Evolutionary conservation across 2,329 filamentous ascomycete species (phyloP), one percentile per base, ranked within the genome.

Genomic region (Alternaria arborescens): DNA sequence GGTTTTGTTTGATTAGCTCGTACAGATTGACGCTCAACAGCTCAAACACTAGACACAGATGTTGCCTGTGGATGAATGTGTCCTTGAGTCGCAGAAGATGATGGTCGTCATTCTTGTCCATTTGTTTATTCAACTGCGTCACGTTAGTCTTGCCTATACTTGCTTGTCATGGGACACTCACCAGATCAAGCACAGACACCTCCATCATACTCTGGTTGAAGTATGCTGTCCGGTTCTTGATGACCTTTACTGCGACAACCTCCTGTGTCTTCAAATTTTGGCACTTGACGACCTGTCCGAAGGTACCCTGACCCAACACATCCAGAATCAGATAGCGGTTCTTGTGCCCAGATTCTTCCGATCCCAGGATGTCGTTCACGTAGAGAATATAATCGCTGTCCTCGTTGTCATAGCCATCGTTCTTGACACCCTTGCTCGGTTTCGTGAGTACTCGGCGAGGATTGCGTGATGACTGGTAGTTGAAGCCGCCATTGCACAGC

Each of bases 131-230:
- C 74, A 99, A 87, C 92, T 95, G 32, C 16, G 11, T 10, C 11
- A 41, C 16, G 55, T 71, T 48, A 71, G 69, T 52, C 48, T 34
- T 7, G 38, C 71, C 11, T 16, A n/a, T 14, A 20, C 20, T 50
- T 28, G 28, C 12, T 18, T 51, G 12, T 38, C 5, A n/a, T 18
- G 6, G 24, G 6, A 12, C 42, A 70, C 87, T 59, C 85, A 96
- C 93, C 85, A 99, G 78, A 79, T 99, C 95, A 59, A 99, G 85
- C 24, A 99, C 95, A 2, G 95, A 99, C 32, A 99, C 95, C 78
- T 99, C 95, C 95, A 99, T 99, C 95, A 99, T 99, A 79, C 95
- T 98, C 80, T 99, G 95, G 77, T 99, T 99, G 83, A 99, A 99
- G 79, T 99, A 99, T 38, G 95, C 95, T 2, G 95, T 99, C 73